Base-by-base conservation (phyloP, 176 grass and related monocot species). In the Dendrocalamus sinicus region DNA sequence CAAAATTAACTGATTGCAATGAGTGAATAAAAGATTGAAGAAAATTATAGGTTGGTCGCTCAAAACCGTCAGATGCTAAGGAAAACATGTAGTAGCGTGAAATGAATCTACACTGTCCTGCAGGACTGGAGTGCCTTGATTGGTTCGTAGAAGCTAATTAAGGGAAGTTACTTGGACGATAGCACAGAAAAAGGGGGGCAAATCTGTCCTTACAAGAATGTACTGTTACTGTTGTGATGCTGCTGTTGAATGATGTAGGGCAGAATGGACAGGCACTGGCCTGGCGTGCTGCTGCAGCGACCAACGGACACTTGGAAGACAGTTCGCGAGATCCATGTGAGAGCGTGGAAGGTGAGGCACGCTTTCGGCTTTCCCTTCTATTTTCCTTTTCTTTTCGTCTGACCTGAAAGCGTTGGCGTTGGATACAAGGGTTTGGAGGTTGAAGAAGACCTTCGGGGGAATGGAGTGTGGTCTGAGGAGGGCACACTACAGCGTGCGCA, bases 291-390 rank as follows among this genome's bases (percentile, higher is more conserved):
- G 67, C 28, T 1, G 28, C 64, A 54, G 32, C 19, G 6, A 39
- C 7, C 43, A 74, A 30, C 44, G 45, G 5, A 37, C 43, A 30
- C 66, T 59, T 14, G 35, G 37, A 52, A 16, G 14, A 52, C 9
- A 44, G 64, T 24, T 69, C n/a, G 7, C 75, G 15, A 68, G 70
- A 60, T 76, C 83, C 83, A 35, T 14, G 76, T 63, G 76, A 59
- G 71, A 10, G 66, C 75, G 74, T 62, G 10, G 55, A 79, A 61
- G 15, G 24, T 32, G 60, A 50, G 43, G 45, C 77, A 79, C 40
- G n/a, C 26, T 61, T 62, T 62, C n/a, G n/a, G n/a, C 26, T 61
- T 28, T 28, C 26, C n/a, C 14, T 3, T 7, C n/a, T 12, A 24
- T 62, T 17, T 14, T 6, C 32, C 16, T 5, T 7, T 11, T 10